Base-by-base conservation (phyloP, 352 stramenopile genomes). In the Blastocystis sp. region DNA sequence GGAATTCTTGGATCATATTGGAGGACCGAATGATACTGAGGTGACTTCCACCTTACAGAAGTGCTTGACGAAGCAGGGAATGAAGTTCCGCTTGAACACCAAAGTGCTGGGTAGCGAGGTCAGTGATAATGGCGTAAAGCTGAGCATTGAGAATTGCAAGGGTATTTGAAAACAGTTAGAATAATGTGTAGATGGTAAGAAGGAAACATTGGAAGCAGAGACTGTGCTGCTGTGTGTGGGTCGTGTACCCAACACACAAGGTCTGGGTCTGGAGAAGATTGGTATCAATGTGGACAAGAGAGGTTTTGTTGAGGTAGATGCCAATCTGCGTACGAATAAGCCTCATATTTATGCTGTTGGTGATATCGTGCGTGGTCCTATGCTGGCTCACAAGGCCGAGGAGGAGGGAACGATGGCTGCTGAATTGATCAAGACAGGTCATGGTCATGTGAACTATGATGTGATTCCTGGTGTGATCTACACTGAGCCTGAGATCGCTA, bases 321-420 rank as follows among this genome's bases (percentile, higher is more conserved):
- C 95, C 73, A 93, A 98, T 88, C 98, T 98, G 90, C 92, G 92
- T 75, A 98, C 96, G 73, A 93, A 94, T 86, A 93, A 99, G 27
- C 92, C 91, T 43, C 51, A 90, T 78, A 93, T 99, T 80, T 99
- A 94, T 88, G 96, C 96, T 35, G 97, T 98, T 90, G 96, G 96
- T 61, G 96, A 98, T 86, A 95, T 95, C 87, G 98, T 99, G 86
- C 93, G 96, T 78, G 96, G 96, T 58, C 94, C 96, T 11, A 99
- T 99, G 96, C 92, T 99, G 52, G 96, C 96, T 21, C 96, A 99
- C 94, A 99, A 99, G 92, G 96, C 96, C 37, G 96, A 99, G 91
- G 96, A 99, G 88, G 96, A 99, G 89, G 96, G 96, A 35, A 97
- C 98, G 88, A 95, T 95, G n/a, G 95, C 92, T 75, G 95, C 96